Evolutionary conservation across 2,329 filamentous ascomycete genomes (phyloP).

Genomic region (Drechslerella coelobrocha): DNA sequence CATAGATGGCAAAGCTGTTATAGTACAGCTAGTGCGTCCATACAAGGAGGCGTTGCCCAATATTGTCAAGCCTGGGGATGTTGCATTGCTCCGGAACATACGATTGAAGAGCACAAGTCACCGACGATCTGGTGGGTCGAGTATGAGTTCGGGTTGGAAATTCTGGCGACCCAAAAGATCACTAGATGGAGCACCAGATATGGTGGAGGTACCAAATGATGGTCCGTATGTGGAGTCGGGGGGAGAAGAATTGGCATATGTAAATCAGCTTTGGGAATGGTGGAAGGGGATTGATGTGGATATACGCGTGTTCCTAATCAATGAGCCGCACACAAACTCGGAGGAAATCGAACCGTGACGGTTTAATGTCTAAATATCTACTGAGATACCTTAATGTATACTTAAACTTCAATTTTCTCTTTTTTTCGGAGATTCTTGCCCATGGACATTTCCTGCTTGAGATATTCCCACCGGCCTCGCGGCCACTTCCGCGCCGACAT

Average conservation of each 20-base stretch:
- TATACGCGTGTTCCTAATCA: slow-evolving; percentile 35
- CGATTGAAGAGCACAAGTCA: slow-evolving; percentile 41
- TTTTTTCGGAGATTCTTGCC: background rate
- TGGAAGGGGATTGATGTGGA: slow-evolving; percentile 50
- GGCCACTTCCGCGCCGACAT: slow-evolving; percentile 21
- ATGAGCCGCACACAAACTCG: slow-evolving; percentile 1
- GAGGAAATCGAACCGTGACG: background rate
- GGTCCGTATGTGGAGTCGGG: slow-evolving; percentile 54
- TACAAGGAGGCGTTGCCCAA: slow-evolving; percentile 52
- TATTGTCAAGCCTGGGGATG: slow-evolving; percentile 52
- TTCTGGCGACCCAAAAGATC: slow-evolving; percentile 39
- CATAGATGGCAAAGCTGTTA: slow-evolving; percentile 44
- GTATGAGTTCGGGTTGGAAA: slow-evolving; percentile 33
- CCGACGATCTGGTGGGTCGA: slow-evolving; percentile 29
- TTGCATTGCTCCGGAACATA: slow-evolving; percentile 53
- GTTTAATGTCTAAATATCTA: no score
- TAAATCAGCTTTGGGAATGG: slow-evolving; percentile 53
- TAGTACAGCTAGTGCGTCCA: slow-evolving; percentile 51
- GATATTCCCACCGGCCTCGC: background rate
- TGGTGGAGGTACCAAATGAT: slow-evolving; percentile 20
- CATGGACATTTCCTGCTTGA: background rate
- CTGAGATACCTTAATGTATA: no score
- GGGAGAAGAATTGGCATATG: slow-evolving; percentile 52
- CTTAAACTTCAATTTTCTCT: background rate
- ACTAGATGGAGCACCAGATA: slow-evolving; percentile 23